Evolutionary conservation across 306 rosid genomes (phyloP).

Genomic region (Rosa lucieae): DNA sequence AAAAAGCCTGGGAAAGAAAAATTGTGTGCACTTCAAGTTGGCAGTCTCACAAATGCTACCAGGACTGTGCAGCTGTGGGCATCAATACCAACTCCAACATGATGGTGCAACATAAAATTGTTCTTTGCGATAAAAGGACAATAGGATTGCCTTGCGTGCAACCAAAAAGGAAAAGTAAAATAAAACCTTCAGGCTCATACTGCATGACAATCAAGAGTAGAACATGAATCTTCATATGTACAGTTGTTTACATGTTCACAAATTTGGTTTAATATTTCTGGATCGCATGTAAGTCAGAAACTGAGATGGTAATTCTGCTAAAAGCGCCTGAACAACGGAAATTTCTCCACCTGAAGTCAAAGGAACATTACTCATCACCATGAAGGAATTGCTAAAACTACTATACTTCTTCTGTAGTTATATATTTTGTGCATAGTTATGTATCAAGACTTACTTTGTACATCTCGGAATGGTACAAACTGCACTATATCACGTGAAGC

Average conservation of each 20-base stretch:
- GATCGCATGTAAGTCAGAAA: slow-evolving; percentile 85
- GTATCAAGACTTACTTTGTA: slow-evolving; percentile 59
- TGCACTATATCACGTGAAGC: slow-evolving; percentile 98
- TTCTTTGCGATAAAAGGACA: neutral
- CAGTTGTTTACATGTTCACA: slow-evolving; percentile 44
- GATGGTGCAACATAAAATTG: slow-evolving; percentile 8
- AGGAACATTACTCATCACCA: slow-evolving; percentile 14
- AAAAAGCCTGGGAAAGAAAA: neutral
- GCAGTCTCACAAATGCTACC: slow-evolving; percentile 7
- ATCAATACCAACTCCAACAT: slow-evolving; percentile 1
- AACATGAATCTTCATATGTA: slow-evolving; percentile 38
- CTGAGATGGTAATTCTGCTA: slow-evolving; percentile 90
- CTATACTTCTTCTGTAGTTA: neutral
- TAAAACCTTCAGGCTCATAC: slow-evolving; percentile 9
- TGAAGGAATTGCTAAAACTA: neutral
- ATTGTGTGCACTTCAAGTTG: neutral
- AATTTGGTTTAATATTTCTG: slow-evolving; percentile 75
- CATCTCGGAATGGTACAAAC: slow-evolving; percentile 90
- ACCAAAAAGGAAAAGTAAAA: slow-evolving; percentile 11
- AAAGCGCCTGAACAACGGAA: slow-evolving; percentile 91
- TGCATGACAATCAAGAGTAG: slow-evolving; percentile 37
- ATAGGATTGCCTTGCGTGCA: neutral
- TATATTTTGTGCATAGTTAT: neutral
- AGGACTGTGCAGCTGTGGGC: slow-evolving; percentile 14
- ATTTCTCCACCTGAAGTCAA: slow-evolving; percentile 72